Evolutionary conservation across 495 filamentous ascomycete species (phyloP).

Genomic region (Saxophila tyrrhenica): DNA sequence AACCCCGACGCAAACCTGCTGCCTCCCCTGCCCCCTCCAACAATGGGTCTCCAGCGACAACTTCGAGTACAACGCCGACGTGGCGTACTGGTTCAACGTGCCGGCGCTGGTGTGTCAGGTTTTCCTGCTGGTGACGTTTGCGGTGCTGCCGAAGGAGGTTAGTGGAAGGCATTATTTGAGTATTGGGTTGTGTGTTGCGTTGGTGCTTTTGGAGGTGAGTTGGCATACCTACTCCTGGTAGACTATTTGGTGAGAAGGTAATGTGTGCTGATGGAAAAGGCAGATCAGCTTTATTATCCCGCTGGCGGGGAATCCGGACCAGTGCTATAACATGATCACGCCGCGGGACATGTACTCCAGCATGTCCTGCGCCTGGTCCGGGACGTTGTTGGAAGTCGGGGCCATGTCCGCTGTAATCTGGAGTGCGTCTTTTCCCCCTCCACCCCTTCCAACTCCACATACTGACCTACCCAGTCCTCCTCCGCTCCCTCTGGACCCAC

Average conservation of each 20-base stretch:
- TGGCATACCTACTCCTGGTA: too few relatives aligned
- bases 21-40: slow-evolving; percentile 29
- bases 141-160: slow-evolving; percentile 22
- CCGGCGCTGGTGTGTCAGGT: slow-evolving; percentile 26
- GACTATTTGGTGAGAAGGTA: too few relatives aligned
- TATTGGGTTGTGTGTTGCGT: slow-evolving; percentile 24
- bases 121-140: slow-evolving; percentile 30
- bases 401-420: slow-evolving; percentile 25
- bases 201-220: slow-evolving; percentile 26
- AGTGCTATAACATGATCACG: slow-evolving; percentile 30
- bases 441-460: slow-evolving; percentile 25
- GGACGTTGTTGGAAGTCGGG: slow-evolving; percentile 23
- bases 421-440: slow-evolving; percentile 12
- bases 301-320: slow-evolving; percentile 17
- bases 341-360: slow-evolving; percentile 27
- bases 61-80: slow-evolving; percentile 8
- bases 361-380: slow-evolving; percentile 28
- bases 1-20: slow-evolving; percentile 20
- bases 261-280: slow-evolving; percentile 25
- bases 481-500: slow-evolving; percentile 30
- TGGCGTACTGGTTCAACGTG: slow-evolving; percentile 28
- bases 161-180: slow-evolving; percentile 29
- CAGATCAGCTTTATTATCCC: slow-evolving; percentile 26
- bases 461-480: slow-evolving; percentile 20
- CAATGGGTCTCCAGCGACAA: slow-evolving; percentile 26